Percentiles rank a stretch among this genome's conserved stretches.
These are phyloP conservation scores for Opeltia flavorubescens DNA, from an alignment of 495 filamentous ascomycete genomes.

Conservation along the genomic window DNA sequence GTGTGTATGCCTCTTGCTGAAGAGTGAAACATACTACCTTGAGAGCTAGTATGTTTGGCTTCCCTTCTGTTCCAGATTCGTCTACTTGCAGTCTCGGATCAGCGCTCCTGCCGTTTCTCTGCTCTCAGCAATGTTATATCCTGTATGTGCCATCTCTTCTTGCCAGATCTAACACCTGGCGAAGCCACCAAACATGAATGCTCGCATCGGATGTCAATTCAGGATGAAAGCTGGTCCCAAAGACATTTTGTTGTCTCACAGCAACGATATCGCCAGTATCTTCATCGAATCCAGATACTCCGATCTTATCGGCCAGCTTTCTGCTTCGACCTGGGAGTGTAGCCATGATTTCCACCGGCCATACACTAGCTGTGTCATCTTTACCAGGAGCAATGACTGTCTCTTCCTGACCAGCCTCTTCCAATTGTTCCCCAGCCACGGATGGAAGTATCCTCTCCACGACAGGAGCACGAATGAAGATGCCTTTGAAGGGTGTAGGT, in stretches of 20 bases:
- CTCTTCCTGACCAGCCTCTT: slow-evolving; percentile 36
- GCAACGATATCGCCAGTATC: slow-evolving; percentile 75
- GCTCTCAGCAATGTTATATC: too few species aligned
- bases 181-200: slow-evolving; percentile 91
- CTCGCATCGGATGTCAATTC: slow-evolving; percentile 80
- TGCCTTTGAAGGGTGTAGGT: slow-evolving; percentile 48
- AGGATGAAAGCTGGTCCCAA: slow-evolving; percentile 94
- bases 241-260: slow-evolving; percentile 82
- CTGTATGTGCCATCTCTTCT: too few species aligned
- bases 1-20: too few species aligned
- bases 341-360: slow-evolving; percentile 34
- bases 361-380: slow-evolving; percentile 25
- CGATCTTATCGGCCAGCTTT: slow-evolving; percentile 25
- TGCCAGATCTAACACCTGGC: slow-evolving; percentile 43
- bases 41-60: too few species aligned
- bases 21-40: too few species aligned
- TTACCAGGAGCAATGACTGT: slow-evolving; percentile 54
- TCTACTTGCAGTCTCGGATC: too few species aligned
- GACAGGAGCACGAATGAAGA: slow-evolving; percentile 90
- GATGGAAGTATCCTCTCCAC: slow-evolving; percentile 68
- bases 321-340: slow-evolving; percentile 34
- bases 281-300: slow-evolving; percentile 24
- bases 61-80: too few species aligned
- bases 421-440: slow-evolving; percentile 34
- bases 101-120: too few species aligned